phyloP scores from a whole-genome alignment of 495 filamentous ascomycete genomes.

The Talaromyces nanjingensis region DNA sequence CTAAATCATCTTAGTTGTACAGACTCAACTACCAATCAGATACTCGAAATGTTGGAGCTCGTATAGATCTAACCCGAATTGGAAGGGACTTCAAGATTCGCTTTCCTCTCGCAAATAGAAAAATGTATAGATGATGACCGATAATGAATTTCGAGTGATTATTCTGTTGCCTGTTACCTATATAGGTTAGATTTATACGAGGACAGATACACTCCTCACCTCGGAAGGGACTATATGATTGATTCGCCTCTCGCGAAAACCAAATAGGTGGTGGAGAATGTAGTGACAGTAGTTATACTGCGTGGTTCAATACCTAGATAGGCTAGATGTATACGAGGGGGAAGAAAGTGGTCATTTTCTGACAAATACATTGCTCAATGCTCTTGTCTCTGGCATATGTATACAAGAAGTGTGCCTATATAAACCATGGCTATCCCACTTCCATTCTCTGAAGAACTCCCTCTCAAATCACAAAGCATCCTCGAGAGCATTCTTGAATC shows the following conservation, averaged over 20 bases:
- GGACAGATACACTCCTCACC: background rate
- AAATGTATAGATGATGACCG: background rate
- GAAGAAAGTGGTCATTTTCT: background rate
- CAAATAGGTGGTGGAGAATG: too few relatives aligned
- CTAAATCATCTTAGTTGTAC: background rate
- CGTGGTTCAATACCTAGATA: background rate
- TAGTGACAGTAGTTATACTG: too few relatives aligned
- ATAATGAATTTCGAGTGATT: background rate
- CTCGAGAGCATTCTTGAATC: background rate
- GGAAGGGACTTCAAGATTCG: background rate
- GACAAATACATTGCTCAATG: background rate
- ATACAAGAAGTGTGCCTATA: background rate
- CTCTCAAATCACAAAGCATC: too few relatives aligned
- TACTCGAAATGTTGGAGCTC: background rate
- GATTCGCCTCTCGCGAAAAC: too few relatives aligned
- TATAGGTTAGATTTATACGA: background rate
- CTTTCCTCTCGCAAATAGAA: background rate
- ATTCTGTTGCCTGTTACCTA: background rate
- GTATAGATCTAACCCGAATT: slow-evolving; percentile 4
- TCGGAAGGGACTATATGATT: too few relatives aligned
- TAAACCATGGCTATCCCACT: background rate
- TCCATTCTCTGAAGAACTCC: background rate
- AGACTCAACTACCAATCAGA: background rate
- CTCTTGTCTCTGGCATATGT: background rate
- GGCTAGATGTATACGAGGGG: slow-evolving; percentile 4